These are phyloP conservation scores for Eleusine indica DNA, from an alignment of 176 grass and related monocot genomes.

Conservation along the genomic window DNA sequence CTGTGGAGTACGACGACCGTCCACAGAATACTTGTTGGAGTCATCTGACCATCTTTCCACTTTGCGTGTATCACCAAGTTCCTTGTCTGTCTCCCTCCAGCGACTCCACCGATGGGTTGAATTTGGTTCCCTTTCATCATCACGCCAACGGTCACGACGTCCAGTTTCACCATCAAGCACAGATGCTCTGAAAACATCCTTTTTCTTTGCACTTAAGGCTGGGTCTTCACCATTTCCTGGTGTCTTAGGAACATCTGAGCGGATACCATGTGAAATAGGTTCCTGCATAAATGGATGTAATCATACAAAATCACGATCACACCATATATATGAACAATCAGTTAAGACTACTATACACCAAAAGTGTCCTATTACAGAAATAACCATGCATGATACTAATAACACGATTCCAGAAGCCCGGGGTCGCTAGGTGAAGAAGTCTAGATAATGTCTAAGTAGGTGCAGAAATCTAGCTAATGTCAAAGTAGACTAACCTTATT, in stretches of 20 bases:
- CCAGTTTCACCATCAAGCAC: slow-evolving; percentile 67
- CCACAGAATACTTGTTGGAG: slow-evolving; percentile 59
- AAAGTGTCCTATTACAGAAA: not conserved
- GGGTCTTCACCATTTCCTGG: slow-evolving; percentile 54
- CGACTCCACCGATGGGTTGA: slow-evolving; percentile 64
- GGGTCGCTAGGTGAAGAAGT: not conserved
- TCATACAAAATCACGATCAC: slow-evolving; percentile 24
- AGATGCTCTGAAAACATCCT: slow-evolving; percentile 73
- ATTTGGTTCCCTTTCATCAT: slow-evolving; percentile 96
- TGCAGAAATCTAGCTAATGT: slow-evolving; percentile 28
- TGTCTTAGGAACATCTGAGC: slow-evolving; percentile 57
- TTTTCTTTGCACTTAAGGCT: slow-evolving; percentile 52
- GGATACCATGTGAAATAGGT: slow-evolving; percentile 47
- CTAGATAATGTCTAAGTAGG: slow-evolving; percentile 26
- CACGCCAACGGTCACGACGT: slow-evolving; percentile 79
- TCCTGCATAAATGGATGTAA: slow-evolving; percentile 58
- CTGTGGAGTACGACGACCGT: slow-evolving; percentile 57
- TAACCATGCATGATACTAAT: not conserved
- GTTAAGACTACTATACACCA: slow-evolving; percentile 9
- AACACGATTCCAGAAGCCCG: not conserved
- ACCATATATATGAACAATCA: slow-evolving; percentile 1
- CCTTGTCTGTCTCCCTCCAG: slow-evolving; percentile 80
- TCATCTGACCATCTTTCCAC: slow-evolving; percentile 74
- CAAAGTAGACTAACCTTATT: slow-evolving; percentile 39
- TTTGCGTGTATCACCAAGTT: slow-evolving; percentile 65